Evolutionary conservation across 108 stramenopile genomes (phyloP), one percentile per base, ranked within the genome.

Genomic region (Nitzschia sp.): DNA sequence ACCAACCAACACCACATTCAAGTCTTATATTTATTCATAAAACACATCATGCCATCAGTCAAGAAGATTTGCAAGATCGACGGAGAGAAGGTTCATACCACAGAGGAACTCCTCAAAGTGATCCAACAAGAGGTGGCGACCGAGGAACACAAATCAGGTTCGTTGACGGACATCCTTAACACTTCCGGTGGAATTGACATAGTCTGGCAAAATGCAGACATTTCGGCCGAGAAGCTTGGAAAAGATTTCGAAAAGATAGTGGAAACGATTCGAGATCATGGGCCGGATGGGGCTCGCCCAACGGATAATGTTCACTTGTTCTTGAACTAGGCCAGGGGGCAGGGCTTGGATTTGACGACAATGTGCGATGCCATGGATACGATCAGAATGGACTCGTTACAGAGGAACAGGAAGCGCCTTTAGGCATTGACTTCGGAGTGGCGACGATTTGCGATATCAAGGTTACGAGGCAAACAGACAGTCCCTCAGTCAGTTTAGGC

Each of bases 1-100:
- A n/a, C n/a, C n/a, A 50, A 50, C 48, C 8, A 50, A 50, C 48
- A 50, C 48, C 19, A 11, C 17, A 50, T 22, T 50, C 13, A 50
- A 41, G 13, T 41, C 38, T 13, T 41, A 41, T 41, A 41, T 41
- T 13, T 13, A 41, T 11, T 41, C 6, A 41, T 41, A 41, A 6
- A 41, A n/a, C n/a, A n/a, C n/a, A 41, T 9, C 38, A 50, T 50
- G 48, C 48, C 48, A 50, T 8, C 16, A 11, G 19, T 50, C 48
- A 50, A 50, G 48, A 50, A 50, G 19, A 50, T 50, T 50, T 50
- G 48, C 48, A 50, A 50, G 48, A 50, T 50, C 48, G 48, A 50
- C 21, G 48, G 48, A 16, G 48, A 50, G 4, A 50, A 50, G 48
- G 21, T 50, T 22, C 48, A 50, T 4, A 50, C 48, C 13, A 50